Percentiles rank a stretch among this genome's conserved stretches.
These are phyloP conservation scores for Penicillium hordei DNA, from an alignment of 2,329 filamentous ascomycete species.

Conservation along the genomic window DNA sequence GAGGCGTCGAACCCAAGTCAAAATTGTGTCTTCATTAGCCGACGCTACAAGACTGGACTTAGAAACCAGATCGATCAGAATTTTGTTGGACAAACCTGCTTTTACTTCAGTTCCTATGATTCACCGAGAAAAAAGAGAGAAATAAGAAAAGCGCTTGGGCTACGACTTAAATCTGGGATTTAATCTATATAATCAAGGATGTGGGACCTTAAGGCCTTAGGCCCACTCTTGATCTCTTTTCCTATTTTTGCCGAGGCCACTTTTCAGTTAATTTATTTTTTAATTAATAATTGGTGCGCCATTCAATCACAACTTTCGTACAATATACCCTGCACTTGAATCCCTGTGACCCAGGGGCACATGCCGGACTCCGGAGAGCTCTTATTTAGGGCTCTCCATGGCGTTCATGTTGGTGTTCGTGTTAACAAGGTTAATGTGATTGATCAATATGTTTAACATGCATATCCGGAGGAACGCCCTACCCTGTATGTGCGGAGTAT, in stretches of 20 bases:
- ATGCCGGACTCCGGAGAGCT: neutral
- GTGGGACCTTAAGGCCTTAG: neutral
- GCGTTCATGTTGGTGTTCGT: conserved; percentile 3
- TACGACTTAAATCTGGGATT: neutral
- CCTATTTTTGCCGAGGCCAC: neutral
- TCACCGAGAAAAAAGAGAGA: neutral
- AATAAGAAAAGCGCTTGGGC: neutral
- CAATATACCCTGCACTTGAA: neutral
- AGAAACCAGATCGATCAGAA: neutral
- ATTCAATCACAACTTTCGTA: neutral
- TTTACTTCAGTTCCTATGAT: neutral
- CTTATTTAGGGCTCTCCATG: neutral
- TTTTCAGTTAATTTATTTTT: too few relatives aligned
- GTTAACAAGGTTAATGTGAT: conserved; percentile 16
- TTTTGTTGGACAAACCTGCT: neutral
- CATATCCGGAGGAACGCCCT: conserved; percentile 12
- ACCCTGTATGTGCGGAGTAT: neutral
- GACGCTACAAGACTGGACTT: neutral
- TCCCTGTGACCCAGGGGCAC: neutral
- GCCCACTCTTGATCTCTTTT: neutral
- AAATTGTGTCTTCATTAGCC: neutral
- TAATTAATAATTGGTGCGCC: neutral
- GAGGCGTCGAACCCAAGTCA: neutral
- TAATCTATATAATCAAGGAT: neutral
- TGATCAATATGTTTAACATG: conserved; percentile 15